Conservation (phyloP, 768 basidiomycete species). For the Gautieria morchelliformis region DNA sequence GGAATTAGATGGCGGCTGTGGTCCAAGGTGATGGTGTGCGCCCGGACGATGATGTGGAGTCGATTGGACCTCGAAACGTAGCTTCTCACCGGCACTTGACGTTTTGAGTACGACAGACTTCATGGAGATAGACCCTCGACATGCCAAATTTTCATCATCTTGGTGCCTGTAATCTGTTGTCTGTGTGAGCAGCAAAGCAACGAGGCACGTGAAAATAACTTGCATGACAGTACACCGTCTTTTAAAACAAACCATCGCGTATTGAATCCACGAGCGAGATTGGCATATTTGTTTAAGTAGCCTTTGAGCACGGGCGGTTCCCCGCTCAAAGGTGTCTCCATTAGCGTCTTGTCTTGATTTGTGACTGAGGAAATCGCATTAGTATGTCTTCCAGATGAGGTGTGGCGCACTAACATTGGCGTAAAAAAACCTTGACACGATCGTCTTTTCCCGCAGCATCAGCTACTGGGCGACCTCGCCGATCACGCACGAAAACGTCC, state of each 20-base stretch:
- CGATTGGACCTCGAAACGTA: constrained; percentile 74
- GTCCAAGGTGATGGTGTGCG: constrained; percentile 25
- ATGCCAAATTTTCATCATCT: constrained; percentile 80
- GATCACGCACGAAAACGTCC: constrained; percentile 80
- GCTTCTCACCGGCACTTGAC: constrained; percentile 38
- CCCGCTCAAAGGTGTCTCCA: constrained; percentile 35
- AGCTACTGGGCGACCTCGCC: constrained; percentile 56
- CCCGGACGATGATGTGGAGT: constrained; percentile 25
- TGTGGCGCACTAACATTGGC: constrained; percentile 54
- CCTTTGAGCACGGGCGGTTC: constrained; percentile 59
- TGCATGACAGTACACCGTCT: constrained; percentile 77
- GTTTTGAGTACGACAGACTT: constrained; percentile 59
- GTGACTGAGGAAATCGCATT: constrained; percentile 37
- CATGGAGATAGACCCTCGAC: constrained; percentile 84
- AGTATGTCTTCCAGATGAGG: neutral
- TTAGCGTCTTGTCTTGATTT: constrained; percentile 69
- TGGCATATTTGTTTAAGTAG: constrained; percentile 86
- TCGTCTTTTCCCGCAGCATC: constrained; percentile 71
- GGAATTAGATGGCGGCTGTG: constrained; percentile 24
- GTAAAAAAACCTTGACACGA: constrained; percentile 67
- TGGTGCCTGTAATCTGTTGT: constrained; percentile 69
- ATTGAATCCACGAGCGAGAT: constrained; percentile 83
- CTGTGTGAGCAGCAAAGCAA: constrained; percentile 6
- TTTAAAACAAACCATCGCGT: constrained; percentile 90
- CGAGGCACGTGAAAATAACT: constrained; percentile 19